phyloP scores from a whole-genome alignment of 768 basidiomycete genomes.

The Xanthoconium purpureum region DNA sequence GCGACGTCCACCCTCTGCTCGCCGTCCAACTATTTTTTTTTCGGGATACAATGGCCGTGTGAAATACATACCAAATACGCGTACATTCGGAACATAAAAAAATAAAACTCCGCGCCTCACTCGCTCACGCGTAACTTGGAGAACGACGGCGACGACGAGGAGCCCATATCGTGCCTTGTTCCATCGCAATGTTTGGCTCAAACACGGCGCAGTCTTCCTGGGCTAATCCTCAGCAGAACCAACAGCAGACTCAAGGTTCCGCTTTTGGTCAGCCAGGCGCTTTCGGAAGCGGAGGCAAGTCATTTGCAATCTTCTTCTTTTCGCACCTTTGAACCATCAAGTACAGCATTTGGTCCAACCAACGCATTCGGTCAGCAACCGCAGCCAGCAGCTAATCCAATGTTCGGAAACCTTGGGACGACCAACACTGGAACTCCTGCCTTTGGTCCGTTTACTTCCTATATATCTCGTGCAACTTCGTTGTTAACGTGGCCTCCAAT shows the following conservation, averaged over 20 bases:
- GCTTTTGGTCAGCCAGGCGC: slow-evolving; percentile 70
- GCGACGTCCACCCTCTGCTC: not conserved
- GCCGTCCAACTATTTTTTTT: slow-evolving; percentile 8
- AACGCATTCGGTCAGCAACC: slow-evolving; percentile 64
- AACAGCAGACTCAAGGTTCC: slow-evolving; percentile 49
- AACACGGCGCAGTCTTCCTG: slow-evolving; percentile 57
- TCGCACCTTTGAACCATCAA: slow-evolving; percentile 22
- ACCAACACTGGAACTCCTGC: slow-evolving; percentile 32
- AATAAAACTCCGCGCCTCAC: slow-evolving; percentile 19
- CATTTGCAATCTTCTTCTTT: slow-evolving; percentile 28
- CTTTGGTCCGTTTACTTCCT: slow-evolving; percentile 32
- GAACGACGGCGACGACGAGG: slow-evolving; percentile 27
- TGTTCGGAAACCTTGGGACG: slow-evolving; percentile 66
- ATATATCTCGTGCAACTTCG: not conserved
- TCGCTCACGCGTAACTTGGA: slow-evolving; percentile 9
- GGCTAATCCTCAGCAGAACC: slow-evolving; percentile 64
- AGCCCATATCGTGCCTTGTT: slow-evolving; percentile 10
- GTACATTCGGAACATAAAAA: slow-evolving; percentile 12
- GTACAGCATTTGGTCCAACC: slow-evolving; percentile 52
- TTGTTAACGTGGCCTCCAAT: slow-evolving; percentile 6
- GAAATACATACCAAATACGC: slow-evolving; percentile 24
- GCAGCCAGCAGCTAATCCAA: slow-evolving; percentile 70
- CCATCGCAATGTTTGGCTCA: slow-evolving; percentile 57
- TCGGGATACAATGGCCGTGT: slow-evolving; percentile 18
- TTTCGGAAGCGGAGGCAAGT: slow-evolving; percentile 55